Evolutionary conservation across 106 monocot species (phyloP), one percentile per base, ranked within the genome.

Genomic region (Dactylorhiza incarnata): DNA sequence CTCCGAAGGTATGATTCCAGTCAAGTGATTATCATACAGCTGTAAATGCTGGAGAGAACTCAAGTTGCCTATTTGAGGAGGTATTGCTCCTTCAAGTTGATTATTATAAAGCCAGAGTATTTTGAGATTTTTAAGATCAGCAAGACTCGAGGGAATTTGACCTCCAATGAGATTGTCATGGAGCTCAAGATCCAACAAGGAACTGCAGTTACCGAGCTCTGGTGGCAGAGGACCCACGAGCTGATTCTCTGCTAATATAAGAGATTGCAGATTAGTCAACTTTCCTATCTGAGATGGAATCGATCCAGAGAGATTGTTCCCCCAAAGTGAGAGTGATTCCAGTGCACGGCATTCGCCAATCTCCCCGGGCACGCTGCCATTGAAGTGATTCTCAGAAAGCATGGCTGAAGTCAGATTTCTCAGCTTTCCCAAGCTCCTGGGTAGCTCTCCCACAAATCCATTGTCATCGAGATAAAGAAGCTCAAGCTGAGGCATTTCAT

Each of bases 181-280:
- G 4, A 95, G 80, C 66, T 78, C 48, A 16, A 91, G 72, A 13
- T 85, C 86, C 25, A 48, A 53, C 66, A 94, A 61, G 5, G 63
- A 80, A 44, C 74, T 77, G 49, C 86, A 90, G 56, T 86, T 88
- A n/a, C 90, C 90, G 9, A 94, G 45, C 70, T 84, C 81, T 20
- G 75, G 23, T 5, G 94, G 94, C 65, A 95, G 72, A 52, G 29
- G 17, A 10, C 91, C 91, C 0, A 43, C 20, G 24, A 95, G 81
- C 26, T 48, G 75, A 66, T 94, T 94, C 22, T 72, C 53, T 4
- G 80, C 76, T 5, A 94, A 80, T 45, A 24, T 10, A 48, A 95
- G 79, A n/a, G 2, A 43, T 5, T 71, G 49, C 74, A 95, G 58
- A 58, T 53, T 16, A 12, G n/a, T 51, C 5, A 87, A 82, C 45